Base-by-base conservation (phyloP, 148 eudicot species). In the Suaeda aralocaspica region DNA sequence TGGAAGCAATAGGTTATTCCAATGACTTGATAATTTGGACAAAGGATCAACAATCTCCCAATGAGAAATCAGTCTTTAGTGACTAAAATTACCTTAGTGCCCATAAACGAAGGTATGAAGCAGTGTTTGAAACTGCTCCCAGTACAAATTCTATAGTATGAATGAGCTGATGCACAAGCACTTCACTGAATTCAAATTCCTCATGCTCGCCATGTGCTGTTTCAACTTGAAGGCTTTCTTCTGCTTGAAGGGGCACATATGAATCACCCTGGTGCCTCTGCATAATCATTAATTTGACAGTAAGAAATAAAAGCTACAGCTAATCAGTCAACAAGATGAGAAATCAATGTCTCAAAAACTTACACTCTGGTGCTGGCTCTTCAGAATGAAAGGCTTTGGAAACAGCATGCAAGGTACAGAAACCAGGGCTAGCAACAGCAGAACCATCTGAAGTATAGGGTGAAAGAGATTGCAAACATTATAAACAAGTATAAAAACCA, bases 331-430 rank as follows among this genome's bases (percentile, higher is more conserved):
- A 72, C 21, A 64, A 33, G 33, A 68, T 1, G 26, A 36, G 51
- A 30, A 71, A 48, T 19, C 65, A 57, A 45, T 24, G 26, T 45
- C 21, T 61, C 19, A 15, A 15, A 44, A 68, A 56, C 83, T 61
- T 86, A 95, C 99, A 31, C 74, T 55, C 77, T 87, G 76, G 64
- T 95, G 96, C 76, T 95, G 96, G 72, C 33, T 65, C 77, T 95
- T 95, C 88, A 95, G 71, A 71, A 95, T 74, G 69, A 91, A 80
- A 48, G 99, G 99, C 86, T 91, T 95, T 62, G 99, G 99, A 66
- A 95, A 71, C 77, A 95, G 81, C 99, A 95, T 95, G 89, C 99
- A 95, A 31, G 99, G 99, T 75, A 95, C 97, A 75, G 99, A 67
- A 56, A 95, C 86, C 69, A 95, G 88, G 65, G 99, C 97, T 57